Base-by-base conservation (phyloP, 345 rosid genomes). In the Melaleuca quinquenervia region DNA sequence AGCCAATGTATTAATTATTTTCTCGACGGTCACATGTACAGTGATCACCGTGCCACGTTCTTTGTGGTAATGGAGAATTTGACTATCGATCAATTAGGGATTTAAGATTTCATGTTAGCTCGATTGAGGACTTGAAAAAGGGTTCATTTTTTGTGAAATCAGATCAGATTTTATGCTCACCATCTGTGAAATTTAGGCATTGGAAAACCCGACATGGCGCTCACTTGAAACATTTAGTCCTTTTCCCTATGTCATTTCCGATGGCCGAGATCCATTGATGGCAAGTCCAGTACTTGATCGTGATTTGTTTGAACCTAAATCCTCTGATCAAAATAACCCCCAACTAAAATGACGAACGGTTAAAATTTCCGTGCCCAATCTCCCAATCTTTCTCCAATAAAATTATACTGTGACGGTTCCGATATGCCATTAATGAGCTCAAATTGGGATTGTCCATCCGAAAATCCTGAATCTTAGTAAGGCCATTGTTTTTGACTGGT, bases 401-500 rank as follows among this genome's bases (percentile, higher is more conserved):
- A 41, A 36, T 64, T 15, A 32, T 8, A 32, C 24, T 7, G 76
- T 20, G 76, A 32, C 24, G 16, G 44, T 44, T 22, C 41, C 76
- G 24, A 16, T 41, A 3, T 70, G 48, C 4, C 80, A 26, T 82
- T 51, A 50, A 36, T 82, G 84, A 32, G 15, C 50, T 6, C 41
- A 82, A 82, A n/a, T 27, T 50, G 53, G 54, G 52, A 16, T 27
- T 9, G 45, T 16, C 44, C 7, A 26, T 44, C 56, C 5, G 49
- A 44, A 83, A 53, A 52, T 55, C 89, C 89, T 76, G 18, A 13
- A 74, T 78, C 84, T 80, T 44, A 58, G 89, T 48, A 32, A 44
- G 58, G 52, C 85, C 89, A 56, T 85, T 26, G n/a, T 55, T 83
- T 88, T 55, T 4, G 27, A 21, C 60, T 52, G 58, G 56, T 53